Evolutionary conservation across 1,139 yeast genomes (phyloP).

Genomic region (Geotrichum reessii): DNA sequence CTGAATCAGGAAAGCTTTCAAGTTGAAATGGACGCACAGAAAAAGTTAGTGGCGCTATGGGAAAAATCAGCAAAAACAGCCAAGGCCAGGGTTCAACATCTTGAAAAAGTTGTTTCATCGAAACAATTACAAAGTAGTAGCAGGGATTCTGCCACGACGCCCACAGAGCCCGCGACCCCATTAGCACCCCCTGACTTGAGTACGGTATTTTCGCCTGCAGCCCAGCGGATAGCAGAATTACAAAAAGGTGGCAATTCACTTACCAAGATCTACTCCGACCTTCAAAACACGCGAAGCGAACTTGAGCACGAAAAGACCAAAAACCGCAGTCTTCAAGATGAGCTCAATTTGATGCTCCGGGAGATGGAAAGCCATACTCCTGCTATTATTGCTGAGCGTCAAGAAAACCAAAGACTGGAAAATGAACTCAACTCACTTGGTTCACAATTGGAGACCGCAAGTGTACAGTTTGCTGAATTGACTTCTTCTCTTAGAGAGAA

Average conservation of each 20-base stretch:
- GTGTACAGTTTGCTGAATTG: conserved; percentile 41
- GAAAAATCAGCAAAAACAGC: conserved; percentile 42
- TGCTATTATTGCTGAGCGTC: conserved; percentile 60
- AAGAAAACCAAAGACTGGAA: conserved; percentile 47
- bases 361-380: conserved; percentile 84
- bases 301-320: conserved; percentile 65
- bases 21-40: conserved; percentile 59
- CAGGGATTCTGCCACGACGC: conserved; percentile 15
- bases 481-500: conserved; percentile 32
- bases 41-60: conserved; percentile 55
- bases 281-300: conserved; percentile 55
- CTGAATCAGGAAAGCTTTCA: conserved; percentile 43
- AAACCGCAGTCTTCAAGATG: conserved; percentile 63
- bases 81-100: conserved; percentile 35
- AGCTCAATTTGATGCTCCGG: conserved; percentile 58
- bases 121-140: conserved; percentile 24
- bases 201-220: conserved; percentile 41
- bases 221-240: conserved; percentile 44
- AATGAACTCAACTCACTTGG: conserved; percentile 48
- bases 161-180: conserved; percentile 18
- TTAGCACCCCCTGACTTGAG: conserved; percentile 19
- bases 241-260: conserved; percentile 55
- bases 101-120: conserved; percentile 44
- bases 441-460: conserved; percentile 43
- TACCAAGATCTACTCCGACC: conserved; percentile 64